phyloP scores from a whole-genome alignment of 2,329 filamentous ascomycete species.

The Arthrobotrys iridis region DNA sequence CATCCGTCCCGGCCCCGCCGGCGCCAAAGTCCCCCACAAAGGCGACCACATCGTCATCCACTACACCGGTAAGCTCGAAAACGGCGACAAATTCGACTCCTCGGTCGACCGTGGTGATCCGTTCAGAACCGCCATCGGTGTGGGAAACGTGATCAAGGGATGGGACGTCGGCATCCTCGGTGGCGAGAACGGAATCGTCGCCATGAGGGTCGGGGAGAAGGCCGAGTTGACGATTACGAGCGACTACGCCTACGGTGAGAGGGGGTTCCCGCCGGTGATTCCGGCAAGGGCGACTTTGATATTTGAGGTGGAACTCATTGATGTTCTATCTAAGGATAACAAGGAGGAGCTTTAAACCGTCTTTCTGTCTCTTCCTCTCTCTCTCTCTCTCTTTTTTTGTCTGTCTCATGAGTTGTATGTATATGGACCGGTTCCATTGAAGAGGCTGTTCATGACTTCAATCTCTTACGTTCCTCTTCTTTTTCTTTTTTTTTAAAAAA shows the following conservation, averaged over 20 bases:
- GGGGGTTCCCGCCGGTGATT: conserved; percentile 22
- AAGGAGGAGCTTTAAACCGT: conserved; percentile 45
- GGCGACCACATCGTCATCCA: conserved; percentile 42
- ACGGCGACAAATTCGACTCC: conserved; percentile 85
- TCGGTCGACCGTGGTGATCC: conserved; percentile 77
- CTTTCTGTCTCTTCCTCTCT: too few relatives aligned
- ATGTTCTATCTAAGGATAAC: conserved; percentile 70
- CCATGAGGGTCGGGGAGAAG: conserved; percentile 79
- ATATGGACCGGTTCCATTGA: neutral
- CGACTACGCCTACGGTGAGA: conserved; percentile 36
- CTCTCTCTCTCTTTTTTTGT: too few relatives aligned
- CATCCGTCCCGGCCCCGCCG: conserved; percentile 27
- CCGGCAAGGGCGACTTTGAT: conserved; percentile 65
- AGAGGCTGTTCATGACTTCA: neutral
- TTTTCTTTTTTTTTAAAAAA: neutral
- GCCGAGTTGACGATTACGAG: conserved; percentile 81
- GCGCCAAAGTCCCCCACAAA: conserved; percentile 5
- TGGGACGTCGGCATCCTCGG: conserved; percentile 83
- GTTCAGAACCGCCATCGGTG: conserved; percentile 81
- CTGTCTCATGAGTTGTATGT: neutral
- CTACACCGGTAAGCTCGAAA: conserved; percentile 80
- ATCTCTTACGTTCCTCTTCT: neutral
- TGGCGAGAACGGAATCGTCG: conserved; percentile 71
- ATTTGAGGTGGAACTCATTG: conserved; percentile 90
- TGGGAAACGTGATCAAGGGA: conserved; percentile 84